Base-by-base conservation (phyloP, 352 stramenopile species). In the Globisporangium rhizosaccharum region DNA sequence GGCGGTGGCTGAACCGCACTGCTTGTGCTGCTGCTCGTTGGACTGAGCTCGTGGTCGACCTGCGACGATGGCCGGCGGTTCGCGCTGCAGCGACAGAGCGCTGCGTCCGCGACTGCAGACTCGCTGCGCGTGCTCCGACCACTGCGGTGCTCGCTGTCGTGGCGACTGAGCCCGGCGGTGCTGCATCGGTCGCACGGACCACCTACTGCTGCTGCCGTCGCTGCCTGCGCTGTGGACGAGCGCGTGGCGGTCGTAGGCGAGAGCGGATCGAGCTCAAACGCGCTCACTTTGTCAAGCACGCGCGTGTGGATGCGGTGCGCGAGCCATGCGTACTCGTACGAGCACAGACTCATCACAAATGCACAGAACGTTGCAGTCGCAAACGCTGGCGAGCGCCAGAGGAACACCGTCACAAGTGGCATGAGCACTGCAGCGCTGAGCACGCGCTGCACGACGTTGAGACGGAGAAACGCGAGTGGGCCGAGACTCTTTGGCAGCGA, bases 301-400 rank as follows among this genome's bases (percentile, higher is more conserved):
- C 77, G 77, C 59, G 71, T 57, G 39, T 86, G 73, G 59, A 90
- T 90, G 37, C 81, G 76, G 54, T 88, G 72, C 15, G 76, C 68
- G 37, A 90, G 67, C 81, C 81, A 89, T 23, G 76, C 71, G 37
- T 86, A 90, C 61, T 90, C 81, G 59, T 83, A 90, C 12, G 77
- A 74, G 67, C 79, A 89, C 49, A 86, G 70, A 26, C 69, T 82
- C 33, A 64, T 82, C 15, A 87, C 67, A 47, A 83, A 85, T 4
- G 76, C 72, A 50, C 79, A 88, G 62, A 87, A 72, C n/a, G 75
- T 88, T 46, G 76, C 75, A 26, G 79, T 88, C 36, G 76, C 73
- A 56, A 85, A 82, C 33, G 73, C 75, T 18, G 79, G 79, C 25
- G 79, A 88, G 36, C 76, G 64, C 79, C 76, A 86, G 45, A 90